Evolutionary conservation across 495 filamentous ascomycete genomes (phyloP).

Genomic region (Cladorrhinum samala): DNA sequence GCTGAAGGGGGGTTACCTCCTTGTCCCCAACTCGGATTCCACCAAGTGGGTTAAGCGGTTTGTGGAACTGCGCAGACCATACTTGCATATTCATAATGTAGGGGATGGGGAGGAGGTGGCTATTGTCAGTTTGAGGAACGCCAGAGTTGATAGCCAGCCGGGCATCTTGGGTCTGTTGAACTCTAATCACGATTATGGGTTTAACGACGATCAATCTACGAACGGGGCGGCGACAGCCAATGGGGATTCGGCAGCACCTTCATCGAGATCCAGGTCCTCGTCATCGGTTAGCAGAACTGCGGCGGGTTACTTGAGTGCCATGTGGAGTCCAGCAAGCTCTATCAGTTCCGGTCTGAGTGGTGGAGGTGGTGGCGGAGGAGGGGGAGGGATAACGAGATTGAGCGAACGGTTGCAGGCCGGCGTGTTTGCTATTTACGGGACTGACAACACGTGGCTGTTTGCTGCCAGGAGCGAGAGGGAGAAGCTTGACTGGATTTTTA

Average conservation of each 20-base stretch:
- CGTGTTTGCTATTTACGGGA: slow-evolving; percentile 90
- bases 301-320: slow-evolving; percentile 18
- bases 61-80: slow-evolving; percentile 87
- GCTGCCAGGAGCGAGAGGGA: slow-evolving; percentile 78
- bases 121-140: slow-evolving; percentile 77
- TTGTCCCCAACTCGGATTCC: slow-evolving; percentile 67
- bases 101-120: slow-evolving; percentile 84
- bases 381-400: slow-evolving; percentile 32
- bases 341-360: too few species aligned
- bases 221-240: background rate
- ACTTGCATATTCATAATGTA: slow-evolving; percentile 79
- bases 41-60: slow-evolving; percentile 84
- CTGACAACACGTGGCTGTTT: slow-evolving; percentile 91
- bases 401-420: slow-evolving; percentile 54
- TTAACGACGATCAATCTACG: background rate
- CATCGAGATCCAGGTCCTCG: background rate
- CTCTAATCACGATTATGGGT: slow-evolving; percentile 15
- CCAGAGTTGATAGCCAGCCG: slow-evolving; percentile 80
- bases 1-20: slow-evolving; percentile 77
- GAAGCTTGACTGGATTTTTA: slow-evolving; percentile 90
- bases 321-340: slow-evolving; percentile 7
- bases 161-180: slow-evolving; percentile 74
- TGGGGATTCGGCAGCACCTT: background rate
- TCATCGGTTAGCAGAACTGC: background rate
- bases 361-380: slow-evolving; percentile 13